These are phyloP conservation scores for Noccaea bulbosa DNA, from an alignment of 345 rosid species.

Conservation along the genomic window DNA sequence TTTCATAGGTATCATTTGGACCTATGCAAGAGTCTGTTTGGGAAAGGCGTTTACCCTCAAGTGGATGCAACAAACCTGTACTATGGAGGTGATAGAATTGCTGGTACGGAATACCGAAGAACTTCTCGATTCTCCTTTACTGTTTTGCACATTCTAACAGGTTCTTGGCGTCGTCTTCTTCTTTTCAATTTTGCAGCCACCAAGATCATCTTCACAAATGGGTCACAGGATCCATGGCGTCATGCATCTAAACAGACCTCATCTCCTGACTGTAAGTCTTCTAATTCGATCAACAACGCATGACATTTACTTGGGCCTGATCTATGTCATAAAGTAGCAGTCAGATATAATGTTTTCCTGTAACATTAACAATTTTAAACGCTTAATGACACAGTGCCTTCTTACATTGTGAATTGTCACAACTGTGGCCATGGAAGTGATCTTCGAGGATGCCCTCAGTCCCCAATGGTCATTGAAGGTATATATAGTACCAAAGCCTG, in stretches of 20 bases:
- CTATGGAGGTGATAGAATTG: slow-evolving; percentile 86
- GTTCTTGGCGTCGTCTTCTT: slow-evolving; percentile 4
- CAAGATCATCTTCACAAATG: slow-evolving; percentile 82
- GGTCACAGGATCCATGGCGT: slow-evolving; percentile 99
- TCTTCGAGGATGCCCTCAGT: slow-evolving; percentile 91
- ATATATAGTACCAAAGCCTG: slow-evolving; percentile 17
- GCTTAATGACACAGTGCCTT: slow-evolving; percentile 40
- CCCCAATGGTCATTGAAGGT: slow-evolving; percentile 79
- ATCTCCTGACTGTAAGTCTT: slow-evolving; percentile 70
- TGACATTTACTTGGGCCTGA: not conserved
- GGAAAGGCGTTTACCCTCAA: slow-evolving; percentile 75
- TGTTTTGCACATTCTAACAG: slow-evolving; percentile 12
- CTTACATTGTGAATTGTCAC: slow-evolving; percentile 67
- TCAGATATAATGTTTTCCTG: slow-evolving; percentile 17
- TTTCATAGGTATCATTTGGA: slow-evolving; percentile 84
- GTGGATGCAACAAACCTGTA: slow-evolving; percentile 82
- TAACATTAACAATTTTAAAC: slow-evolving; percentile 5
- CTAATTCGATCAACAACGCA: slow-evolving; percentile 32
- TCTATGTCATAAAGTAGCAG: slow-evolving; percentile 48
- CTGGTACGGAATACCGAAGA: slow-evolving; percentile 52
- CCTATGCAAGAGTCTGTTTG: slow-evolving; percentile 83
- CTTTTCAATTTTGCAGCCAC: slow-evolving; percentile 57
- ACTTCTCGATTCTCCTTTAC: slow-evolving; percentile 23
- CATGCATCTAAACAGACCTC: slow-evolving; percentile 92
- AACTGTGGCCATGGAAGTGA: slow-evolving; percentile 99